Base-by-base conservation (phyloP, 2,329 filamentous ascomycete genomes). In the Colletotrichum liaoningense region DNA sequence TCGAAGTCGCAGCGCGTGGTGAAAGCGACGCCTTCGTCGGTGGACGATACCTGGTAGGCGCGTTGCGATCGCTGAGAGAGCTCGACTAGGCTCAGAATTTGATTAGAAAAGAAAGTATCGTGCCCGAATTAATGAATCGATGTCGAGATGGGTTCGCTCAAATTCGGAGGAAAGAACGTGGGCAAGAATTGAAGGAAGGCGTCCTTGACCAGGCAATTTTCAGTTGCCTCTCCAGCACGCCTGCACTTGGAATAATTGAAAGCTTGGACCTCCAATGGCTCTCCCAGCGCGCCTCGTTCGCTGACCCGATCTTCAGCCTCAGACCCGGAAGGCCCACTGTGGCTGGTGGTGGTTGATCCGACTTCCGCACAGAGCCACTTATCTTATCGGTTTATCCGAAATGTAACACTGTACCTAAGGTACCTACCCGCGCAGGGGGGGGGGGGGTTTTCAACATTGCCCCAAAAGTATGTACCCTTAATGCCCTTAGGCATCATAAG, bases 361-460 rank as follows among this genome's bases (percentile, higher is more conserved):
- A 9, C 14, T 11, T 33, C 19, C 35, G 60, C 38, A 4, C 7
- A 52, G 8, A 0, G 1, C 3, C 2, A 1, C 5, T 38, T 73
- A 71, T 73, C 71, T 73, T 71, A 73, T 73, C 60, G 58, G 60
- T 71, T 73, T 58, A 42, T 73, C 67, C 71, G 71, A 57, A 5
- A 35, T 12, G 4, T 26, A 46, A 33, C 9, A 16, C 30, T 22
- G 7, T 35, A 35, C 30, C 9, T 33, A 11, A 24, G 24, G 24
- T 24, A 24, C 22, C 22, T 22, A 22, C 22, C 22, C 22, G 22
- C 22, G 22, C 22, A 22, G 22, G 22, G 22, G 22, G 22, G 22
- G 22, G 22, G 22, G 22, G 22, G 22, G 22, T 22, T 22, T 22
- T 22, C 22, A 22, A 22, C 22, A 22, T 22, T 22, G 22, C 22